Percentiles rank a stretch among this genome's conserved stretches.
These are phyloP conservation scores for Scutellaria minor DNA, from an alignment of 257 asterid genomes.

Conservation along the genomic window DNA sequence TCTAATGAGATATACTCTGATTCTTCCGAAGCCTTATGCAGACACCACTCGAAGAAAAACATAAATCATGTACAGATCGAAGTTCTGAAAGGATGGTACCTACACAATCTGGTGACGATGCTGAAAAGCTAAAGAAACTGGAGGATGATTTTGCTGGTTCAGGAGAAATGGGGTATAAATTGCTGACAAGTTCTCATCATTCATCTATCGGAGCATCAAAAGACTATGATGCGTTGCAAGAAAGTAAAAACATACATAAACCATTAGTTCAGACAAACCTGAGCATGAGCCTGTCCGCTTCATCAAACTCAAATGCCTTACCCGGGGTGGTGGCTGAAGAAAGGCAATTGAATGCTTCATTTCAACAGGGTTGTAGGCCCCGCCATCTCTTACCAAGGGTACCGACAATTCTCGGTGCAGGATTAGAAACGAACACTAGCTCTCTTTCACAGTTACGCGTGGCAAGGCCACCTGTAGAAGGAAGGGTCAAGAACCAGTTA, in stretches of 20 bases:
- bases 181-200: slow-evolving; percentile 45
- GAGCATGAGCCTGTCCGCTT: slow-evolving; percentile 71
- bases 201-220: slow-evolving; percentile 47
- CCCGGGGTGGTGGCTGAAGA: slow-evolving; percentile 53
- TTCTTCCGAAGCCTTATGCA: slow-evolving; percentile 57
- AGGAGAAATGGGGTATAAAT: slow-evolving; percentile 52
- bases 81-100: slow-evolving; percentile 44
- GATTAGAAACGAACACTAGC: slow-evolving; percentile 57
- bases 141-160: slow-evolving; percentile 45
- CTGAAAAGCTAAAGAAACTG: slow-evolving; percentile 39
- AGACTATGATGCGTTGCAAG: slow-evolving; percentile 42
- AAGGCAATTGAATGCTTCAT: slow-evolving; percentile 59
- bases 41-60: slow-evolving; percentile 55
- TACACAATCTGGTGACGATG: slow-evolving; percentile 48
- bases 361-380: slow-evolving; percentile 61
- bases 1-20: slow-evolving; percentile 39
- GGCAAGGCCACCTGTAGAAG: slow-evolving; percentile 97
- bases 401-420: slow-evolving; percentile 57
- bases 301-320: slow-evolving; percentile 48
- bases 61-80: slow-evolving; percentile 43
- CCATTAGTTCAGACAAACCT: slow-evolving; percentile 70
- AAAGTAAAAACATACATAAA: slow-evolving; percentile 41
- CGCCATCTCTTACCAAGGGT: slow-evolving; percentile 77
- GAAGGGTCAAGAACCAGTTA: slow-evolving; percentile 86
- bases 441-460: slow-evolving; percentile 71